Evolutionary conservation across 768 basidiomycete species (phyloP), one percentile per base, ranked within the genome.

Genomic region (Galerina marginata): DNA sequence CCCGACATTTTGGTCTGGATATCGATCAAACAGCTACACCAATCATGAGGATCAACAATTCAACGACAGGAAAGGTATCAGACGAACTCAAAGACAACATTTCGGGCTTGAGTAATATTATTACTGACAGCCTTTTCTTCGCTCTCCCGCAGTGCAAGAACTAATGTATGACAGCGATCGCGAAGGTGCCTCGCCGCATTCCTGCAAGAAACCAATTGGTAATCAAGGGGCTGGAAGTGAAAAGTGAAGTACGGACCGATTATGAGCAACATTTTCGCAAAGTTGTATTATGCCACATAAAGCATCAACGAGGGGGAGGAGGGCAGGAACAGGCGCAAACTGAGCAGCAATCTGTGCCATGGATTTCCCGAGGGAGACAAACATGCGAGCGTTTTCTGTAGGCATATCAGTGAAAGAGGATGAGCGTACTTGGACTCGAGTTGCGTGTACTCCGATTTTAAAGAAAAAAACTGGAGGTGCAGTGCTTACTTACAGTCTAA

Each of bases 311-410:
- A 77, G 75, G 11, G 79, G 76, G 7, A 69, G 72, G 12, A 86
- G 72, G 50, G 76, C 83, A 33, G 85, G 85, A 6, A 86, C 71
- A 9, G 83, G 81, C 23, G 77, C 69, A 51, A 83, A 77, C 53
- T 81, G 70, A 20, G 84, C 81, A 15, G 82, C 72, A 2, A 81
- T 71, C 65, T 84, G 81, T 6, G 81, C 80, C 10, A 71, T 69
- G 3, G 75, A 77, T 55, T 74, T 76, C 39, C 79, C 78, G 25
- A 75, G 59, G 11, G 70, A 73, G 14, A 70, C 39, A 39, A 63
- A 57, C 5, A 65, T 40, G 11, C 36, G 38, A 58, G 48, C 39
- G 9, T 39, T 43, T 36, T 40, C 56, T 26, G 56, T 36, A 40
- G 16, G 56, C 56, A 58, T 58, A 23, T 5, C 9, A 16, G 20